Base-by-base conservation (phyloP, 805 yeast genomes). In the Monosporozyma unispora region DNA sequence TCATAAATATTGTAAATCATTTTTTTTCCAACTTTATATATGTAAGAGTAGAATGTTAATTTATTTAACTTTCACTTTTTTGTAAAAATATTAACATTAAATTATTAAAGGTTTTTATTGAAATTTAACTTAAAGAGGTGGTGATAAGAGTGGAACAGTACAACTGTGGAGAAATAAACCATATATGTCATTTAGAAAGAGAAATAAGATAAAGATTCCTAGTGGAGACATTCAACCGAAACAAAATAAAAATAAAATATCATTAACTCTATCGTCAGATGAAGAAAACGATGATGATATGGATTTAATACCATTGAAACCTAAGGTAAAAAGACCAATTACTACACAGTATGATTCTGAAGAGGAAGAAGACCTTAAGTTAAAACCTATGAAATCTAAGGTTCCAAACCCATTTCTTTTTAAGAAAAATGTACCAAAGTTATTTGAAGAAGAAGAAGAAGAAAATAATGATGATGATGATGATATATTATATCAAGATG, bases 201-300 rank as follows among this genome's bases (percentile, higher is more conserved):
- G 53, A 40, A 53, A 47, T 35, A 49, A 48, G 49, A 47, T 52
- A 2, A 51, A 23, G 14, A 11, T 53, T 38, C 51, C 54, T 2
- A 16, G 6, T 6, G 23, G 29, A 11, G 29, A 12, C 16, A 35
- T 22, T 8, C 39, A 39, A 16, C 29, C 40, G 16, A 37, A 31
- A 22, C n/a, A 8, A 5, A 37, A 40, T 18, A 37, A 31, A 14
- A 31, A 11, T 11, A 31, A 31, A n/a, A 31, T 31, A 42, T 14
- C 12, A 12, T 25, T 25, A 25, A 25, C 14, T 42, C 38, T 33
- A 22, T 19, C 19, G 12, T 19, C 19, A 19, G 29, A 25, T 16
- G 46, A 38, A 16, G 45, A 44, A 19, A 37, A 38, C n/a, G 42
- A 38, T 18, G 48, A 44, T n/a, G 42, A 46, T 19, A 18, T n/a